Percentiles rank a stretch among this genome's conserved stretches.
These are phyloP conservation scores for Strobilomyces dryophilus DNA, from an alignment of 768 basidiomycete species.

Conservation along the genomic window DNA sequence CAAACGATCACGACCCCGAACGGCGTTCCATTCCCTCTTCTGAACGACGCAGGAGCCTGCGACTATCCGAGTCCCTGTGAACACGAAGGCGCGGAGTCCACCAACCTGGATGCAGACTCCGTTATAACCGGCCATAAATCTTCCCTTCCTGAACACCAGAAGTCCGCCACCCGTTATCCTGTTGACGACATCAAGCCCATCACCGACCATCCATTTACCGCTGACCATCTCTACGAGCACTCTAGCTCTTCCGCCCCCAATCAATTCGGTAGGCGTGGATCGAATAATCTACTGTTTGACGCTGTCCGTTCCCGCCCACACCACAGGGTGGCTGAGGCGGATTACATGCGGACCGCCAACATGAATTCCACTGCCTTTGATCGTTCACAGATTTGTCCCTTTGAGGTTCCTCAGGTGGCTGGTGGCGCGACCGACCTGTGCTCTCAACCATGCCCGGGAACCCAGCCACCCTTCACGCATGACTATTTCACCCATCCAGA, in stretches of 20 bases:
- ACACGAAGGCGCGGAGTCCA: conserved; percentile 15
- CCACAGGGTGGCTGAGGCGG: conserved; percentile 23
- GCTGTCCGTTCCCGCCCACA: conserved; percentile 26
- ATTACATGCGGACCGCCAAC: conserved; percentile 15
- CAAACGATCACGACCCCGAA: conserved; percentile 23
- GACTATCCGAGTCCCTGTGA: conserved; percentile 21
- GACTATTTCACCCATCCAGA: conserved; percentile 28
- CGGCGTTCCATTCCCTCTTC: conserved; percentile 21
- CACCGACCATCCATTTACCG: conserved; percentile 10
- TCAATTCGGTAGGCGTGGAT: conserved; percentile 31
- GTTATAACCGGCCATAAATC: conserved; percentile 6
- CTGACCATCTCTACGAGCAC: conserved; percentile 15
- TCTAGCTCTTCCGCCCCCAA: conserved; percentile 9
- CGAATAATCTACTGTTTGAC: conserved; percentile 39
- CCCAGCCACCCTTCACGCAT: conserved; percentile 23
- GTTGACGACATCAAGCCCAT: conserved; percentile 12
- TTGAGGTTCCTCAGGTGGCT: conserved; percentile 16
- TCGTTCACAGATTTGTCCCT: conserved; percentile 21
- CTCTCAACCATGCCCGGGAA: conserved; percentile 14
- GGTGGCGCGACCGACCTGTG: conserved; percentile 26
- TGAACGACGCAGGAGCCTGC: conserved; percentile 20
- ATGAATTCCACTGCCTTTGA: conserved; percentile 21
- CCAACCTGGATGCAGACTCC: conserved; percentile 8
- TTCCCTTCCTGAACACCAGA: conserved; percentile 19
- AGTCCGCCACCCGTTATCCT: conserved; percentile 14